A percentile compares a stretch with the other conserved stretches of the same genome.
phyloP scores from a whole-genome alignment of 257 asterid genomes.

The Cynanchum wilfordii region DNA sequence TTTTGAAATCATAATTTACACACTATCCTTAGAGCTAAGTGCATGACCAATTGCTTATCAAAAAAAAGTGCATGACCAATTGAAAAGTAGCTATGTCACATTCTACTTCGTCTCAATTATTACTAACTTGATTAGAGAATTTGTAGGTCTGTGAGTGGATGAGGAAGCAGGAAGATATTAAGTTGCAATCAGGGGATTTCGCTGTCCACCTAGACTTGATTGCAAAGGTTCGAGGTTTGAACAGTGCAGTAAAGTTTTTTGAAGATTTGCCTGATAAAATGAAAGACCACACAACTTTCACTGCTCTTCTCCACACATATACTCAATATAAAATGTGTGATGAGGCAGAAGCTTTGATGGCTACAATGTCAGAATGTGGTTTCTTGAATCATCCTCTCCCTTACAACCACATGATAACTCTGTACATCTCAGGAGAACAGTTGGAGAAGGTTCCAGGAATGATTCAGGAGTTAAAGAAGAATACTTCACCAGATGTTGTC shows the following conservation, averaged over 20 bases:
- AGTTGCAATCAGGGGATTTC: conserved; percentile 80
- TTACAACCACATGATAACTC: conserved; percentile 78
- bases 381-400: conserved; percentile 71
- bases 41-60: background rate
- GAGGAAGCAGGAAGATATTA: conserved; percentile 67
- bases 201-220: conserved; percentile 90
- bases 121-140: background rate
- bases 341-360: conserved; percentile 78
- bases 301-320: conserved; percentile 87
- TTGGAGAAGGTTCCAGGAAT: conserved; percentile 55
- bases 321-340: conserved; percentile 49
- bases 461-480: conserved; percentile 59
- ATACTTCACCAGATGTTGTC: conserved; percentile 70
- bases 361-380: conserved; percentile 73
- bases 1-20: background rate
- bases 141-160: conserved; percentile 92
- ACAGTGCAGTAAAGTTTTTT: conserved; percentile 84
- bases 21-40: background rate
- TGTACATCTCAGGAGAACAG: conserved; percentile 60
- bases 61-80: background rate
- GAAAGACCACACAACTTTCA: conserved; percentile 69
- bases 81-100: background rate
- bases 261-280: conserved; percentile 69
- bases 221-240: conserved; percentile 75
- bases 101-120: background rate